phyloP scores from a whole-genome alignment of 345 rosid species.

The Streptanthus diversifolius region DNA sequence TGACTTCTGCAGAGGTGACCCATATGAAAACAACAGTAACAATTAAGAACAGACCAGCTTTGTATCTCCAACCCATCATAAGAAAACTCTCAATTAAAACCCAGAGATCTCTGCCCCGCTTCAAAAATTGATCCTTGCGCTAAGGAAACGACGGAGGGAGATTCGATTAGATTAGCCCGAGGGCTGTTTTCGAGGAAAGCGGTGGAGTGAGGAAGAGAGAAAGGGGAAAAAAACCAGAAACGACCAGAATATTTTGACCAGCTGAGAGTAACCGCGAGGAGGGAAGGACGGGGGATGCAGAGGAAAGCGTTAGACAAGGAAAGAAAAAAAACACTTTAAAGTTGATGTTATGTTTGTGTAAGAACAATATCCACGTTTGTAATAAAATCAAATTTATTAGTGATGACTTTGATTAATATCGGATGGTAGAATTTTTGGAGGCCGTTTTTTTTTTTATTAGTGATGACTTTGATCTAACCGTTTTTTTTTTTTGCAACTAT shows the following conservation, averaged over 20 bases:
- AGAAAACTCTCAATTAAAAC: background rate
- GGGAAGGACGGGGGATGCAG: constrained; percentile 19
- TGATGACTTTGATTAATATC: background rate
- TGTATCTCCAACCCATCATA: constrained; percentile 80
- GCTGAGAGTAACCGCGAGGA: constrained; percentile 32
- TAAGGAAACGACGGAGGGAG: background rate
- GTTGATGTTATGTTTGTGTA: background rate
- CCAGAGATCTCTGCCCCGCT: constrained; percentile 3
- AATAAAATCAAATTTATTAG: background rate
- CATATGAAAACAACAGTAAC: constrained; percentile 86
- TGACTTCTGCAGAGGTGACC: constrained; percentile 88
- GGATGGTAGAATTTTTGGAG: background rate
- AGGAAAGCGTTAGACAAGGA: constrained; percentile 28
- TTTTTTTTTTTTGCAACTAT: background rate
- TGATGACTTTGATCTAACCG: background rate
- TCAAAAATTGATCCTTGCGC: background rate
- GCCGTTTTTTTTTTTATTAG: background rate
- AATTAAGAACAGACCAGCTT: constrained; percentile 82
- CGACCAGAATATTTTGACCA: constrained; percentile 7
- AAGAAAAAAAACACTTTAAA: background rate
- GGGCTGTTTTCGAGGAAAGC: background rate
- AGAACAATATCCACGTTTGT: background rate
- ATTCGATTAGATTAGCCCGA: background rate
- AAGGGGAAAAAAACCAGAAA: background rate
- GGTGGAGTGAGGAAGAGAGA: constrained; percentile 32